phyloP scores from a whole-genome alignment of 148 eudicot species.

The Euryodendron excelsum region DNA sequence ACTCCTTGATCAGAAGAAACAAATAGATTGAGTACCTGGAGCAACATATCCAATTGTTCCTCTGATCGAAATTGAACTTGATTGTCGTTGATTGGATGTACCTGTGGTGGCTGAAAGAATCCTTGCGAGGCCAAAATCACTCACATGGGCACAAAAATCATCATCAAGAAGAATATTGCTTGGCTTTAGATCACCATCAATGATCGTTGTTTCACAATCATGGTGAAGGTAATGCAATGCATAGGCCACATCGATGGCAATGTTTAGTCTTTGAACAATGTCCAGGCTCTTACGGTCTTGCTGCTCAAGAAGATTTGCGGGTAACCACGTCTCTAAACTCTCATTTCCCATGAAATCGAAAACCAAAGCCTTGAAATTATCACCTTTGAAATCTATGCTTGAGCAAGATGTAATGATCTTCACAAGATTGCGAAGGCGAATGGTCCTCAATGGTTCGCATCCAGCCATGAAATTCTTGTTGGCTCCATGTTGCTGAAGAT shows the following conservation, averaged over 20 bases:
- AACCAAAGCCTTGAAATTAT: constrained; percentile 16
- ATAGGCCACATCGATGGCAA: constrained; percentile 18
- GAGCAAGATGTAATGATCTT: constrained; percentile 23
- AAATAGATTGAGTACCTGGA: not conserved
- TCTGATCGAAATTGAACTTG: too few species aligned
- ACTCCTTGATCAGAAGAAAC: too few species aligned
- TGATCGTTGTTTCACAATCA: too few species aligned
- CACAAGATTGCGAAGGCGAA: constrained; percentile 17
- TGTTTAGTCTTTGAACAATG: constrained; percentile 14
- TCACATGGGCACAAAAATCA: too few species aligned
- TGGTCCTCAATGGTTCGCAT: constrained; percentile 19
- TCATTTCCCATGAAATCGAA: constrained; percentile 19
- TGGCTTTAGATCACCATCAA: too few species aligned
- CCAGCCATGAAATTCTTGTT: constrained; percentile 17
- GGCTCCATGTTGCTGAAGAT: constrained; percentile 14
- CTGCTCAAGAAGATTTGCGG: not conserved
- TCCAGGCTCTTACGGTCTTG: not conserved
- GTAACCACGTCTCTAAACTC: constrained; percentile 22
- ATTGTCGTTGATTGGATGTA: too few species aligned
- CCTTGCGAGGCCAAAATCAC: too few species aligned
- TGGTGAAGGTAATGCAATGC: constrained; percentile 22
- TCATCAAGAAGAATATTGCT: too few species aligned
- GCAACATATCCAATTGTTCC: constrained; percentile 17
- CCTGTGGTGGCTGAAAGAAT: too few species aligned
- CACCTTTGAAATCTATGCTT: constrained; percentile 10